These are phyloP conservation scores for Porpolomopsis calyptriformis DNA, from an alignment of 768 basidiomycete species.

Conservation along the genomic window DNA sequence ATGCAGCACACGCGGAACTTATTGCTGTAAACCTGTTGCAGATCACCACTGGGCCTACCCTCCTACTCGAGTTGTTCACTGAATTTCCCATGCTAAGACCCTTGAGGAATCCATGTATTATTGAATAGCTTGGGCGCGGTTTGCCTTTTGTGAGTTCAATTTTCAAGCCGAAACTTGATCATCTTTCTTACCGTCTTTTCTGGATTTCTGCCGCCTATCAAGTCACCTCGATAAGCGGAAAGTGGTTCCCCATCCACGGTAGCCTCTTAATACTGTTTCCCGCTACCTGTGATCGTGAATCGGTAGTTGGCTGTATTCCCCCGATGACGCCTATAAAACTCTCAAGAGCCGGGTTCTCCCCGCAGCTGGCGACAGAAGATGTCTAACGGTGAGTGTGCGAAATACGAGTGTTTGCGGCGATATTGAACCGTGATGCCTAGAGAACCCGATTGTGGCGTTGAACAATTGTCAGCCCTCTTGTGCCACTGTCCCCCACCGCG, in stretches of 20 bases:
- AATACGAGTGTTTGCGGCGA: background rate
- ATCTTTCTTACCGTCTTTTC: too few species aligned
- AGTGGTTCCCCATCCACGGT: background rate
- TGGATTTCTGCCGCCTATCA: too few species aligned
- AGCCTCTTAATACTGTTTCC: background rate
- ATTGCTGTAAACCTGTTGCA: too few species aligned
- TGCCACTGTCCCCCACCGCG: slow-evolving; percentile 1
- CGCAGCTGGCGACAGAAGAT: slow-evolving; percentile 6
- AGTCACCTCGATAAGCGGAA: too few species aligned
- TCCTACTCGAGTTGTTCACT: background rate
- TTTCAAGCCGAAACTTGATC: too few species aligned
- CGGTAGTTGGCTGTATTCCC: background rate
- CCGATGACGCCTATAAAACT: background rate
- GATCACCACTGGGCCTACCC: background rate
- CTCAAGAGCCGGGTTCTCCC: background rate
- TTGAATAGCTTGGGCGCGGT: too few species aligned
- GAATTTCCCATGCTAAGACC: background rate
- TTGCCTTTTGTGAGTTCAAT: too few species aligned
- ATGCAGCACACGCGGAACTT: too few species aligned
- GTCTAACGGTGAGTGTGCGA: slow-evolving; percentile 13
- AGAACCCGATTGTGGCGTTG: slow-evolving; percentile 25
- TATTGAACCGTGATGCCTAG: background rate
- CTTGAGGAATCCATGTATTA: too few species aligned
- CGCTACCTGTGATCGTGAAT: background rate
- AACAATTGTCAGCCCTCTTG: slow-evolving; percentile 26